Evolutionary conservation across 2,329 filamentous ascomycete genomes (phyloP).

Genomic region (Hypoxylon sp.): DNA sequence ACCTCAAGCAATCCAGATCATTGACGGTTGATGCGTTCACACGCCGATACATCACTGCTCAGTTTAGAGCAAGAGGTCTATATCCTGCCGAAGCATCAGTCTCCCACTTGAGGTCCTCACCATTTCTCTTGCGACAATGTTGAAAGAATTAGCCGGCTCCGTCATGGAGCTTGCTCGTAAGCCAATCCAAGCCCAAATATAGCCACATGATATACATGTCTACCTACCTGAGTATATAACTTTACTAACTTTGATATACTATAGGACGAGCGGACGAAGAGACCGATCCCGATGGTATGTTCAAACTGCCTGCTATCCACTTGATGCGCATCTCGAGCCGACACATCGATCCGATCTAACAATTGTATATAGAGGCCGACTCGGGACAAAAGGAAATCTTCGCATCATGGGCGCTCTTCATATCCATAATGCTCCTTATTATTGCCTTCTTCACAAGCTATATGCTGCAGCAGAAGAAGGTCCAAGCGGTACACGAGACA

Average conservation of each 20-base stretch:
- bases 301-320: conserved; percentile 9
- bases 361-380: conserved; percentile 68
- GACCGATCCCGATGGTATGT: conserved; percentile 57
- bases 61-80: conserved; percentile 35
- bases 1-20: conserved; percentile 1
- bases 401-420: conserved; percentile 96
- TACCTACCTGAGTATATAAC: too few relatives aligned
- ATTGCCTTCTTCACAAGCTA: conserved; percentile 97
- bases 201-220: conserved; percentile 1
- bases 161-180: conserved; percentile 52
- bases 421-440: conserved; percentile 93
- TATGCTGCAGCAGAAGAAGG: conserved; percentile 93
- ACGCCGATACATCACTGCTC: conserved; percentile 36
- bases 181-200: conserved; percentile 34
- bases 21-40: conserved; percentile 39
- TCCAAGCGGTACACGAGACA: conserved; percentile 97
- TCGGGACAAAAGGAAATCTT: conserved; percentile 92
- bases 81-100: conserved; percentile 26
- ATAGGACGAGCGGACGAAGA: conserved; percentile 57
- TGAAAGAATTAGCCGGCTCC: conserved; percentile 49
- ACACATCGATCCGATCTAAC: conserved; percentile 35
- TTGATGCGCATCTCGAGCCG: conserved; percentile 19
- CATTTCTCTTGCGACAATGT: conserved; percentile 45
- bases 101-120: conserved; percentile 32
- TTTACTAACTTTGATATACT: conserved; percentile 33